phyloP scores from a whole-genome alignment of 352 stramenopile species.

The Pythium chondricola region DNA sequence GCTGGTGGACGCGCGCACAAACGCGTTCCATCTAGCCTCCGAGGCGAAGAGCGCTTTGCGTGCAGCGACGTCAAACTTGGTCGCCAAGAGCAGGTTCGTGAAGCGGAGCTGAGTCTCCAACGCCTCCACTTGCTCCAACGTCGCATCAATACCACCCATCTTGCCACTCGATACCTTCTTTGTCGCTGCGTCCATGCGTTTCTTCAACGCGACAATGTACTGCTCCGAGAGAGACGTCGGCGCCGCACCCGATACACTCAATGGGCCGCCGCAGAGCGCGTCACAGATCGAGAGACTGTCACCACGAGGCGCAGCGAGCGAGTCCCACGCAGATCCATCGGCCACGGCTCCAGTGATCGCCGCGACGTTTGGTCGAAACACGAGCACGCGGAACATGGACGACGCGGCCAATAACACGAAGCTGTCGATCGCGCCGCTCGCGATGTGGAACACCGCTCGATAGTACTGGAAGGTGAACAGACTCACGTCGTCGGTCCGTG shows the following conservation, averaged over 20 bases:
- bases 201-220: conserved; percentile 19
- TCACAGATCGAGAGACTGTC: conserved; percentile 11
- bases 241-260: conserved; percentile 12
- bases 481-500: conserved; percentile 17
- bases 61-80: conserved; percentile 15
- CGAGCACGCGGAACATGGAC: conserved; percentile 24
- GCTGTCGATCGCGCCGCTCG: conserved; percentile 19
- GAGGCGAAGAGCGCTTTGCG: conserved; percentile 13
- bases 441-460: conserved; percentile 22
- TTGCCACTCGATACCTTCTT: conserved; percentile 13
- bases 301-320: conserved; percentile 8
- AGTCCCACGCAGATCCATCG: conserved; percentile 13
- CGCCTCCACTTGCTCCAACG: conserved; percentile 19
- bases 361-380: conserved; percentile 20
- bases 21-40: conserved; percentile 14
- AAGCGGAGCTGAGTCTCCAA: conserved; percentile 23
- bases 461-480: conserved; percentile 19
- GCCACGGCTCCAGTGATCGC: conserved; percentile 11
- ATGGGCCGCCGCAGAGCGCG: conserved; percentile 10
- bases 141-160: conserved; percentile 5
- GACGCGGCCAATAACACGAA: conserved; percentile 18
- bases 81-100: conserved; percentile 15
- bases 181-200: conserved; percentile 16
- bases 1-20: conserved; percentile 16
- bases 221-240: conserved; percentile 16